Conservation (phyloP, 148 eudicot species). For the Nepenthes gracilis region DNA sequence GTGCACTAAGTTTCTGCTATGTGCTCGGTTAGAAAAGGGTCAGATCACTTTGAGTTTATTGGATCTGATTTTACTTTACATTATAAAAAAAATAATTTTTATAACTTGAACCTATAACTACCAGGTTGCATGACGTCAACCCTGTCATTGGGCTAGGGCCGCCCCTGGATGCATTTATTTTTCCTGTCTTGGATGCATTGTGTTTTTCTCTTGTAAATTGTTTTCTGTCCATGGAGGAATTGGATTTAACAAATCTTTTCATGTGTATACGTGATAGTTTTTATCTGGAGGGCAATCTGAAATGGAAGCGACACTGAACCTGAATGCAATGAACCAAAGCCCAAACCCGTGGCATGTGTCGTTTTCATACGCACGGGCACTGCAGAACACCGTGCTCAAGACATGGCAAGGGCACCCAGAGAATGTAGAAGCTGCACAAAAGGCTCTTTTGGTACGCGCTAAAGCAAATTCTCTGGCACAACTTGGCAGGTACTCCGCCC, state of each 20-base stretch:
- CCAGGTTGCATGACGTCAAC: no score
- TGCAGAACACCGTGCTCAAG: constrained; percentile 16
- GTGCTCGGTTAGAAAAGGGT: no score
- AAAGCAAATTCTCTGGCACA: constrained; percentile 20
- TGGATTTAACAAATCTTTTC: neutral
- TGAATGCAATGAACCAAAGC: neutral
- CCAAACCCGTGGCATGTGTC: constrained; percentile 20
- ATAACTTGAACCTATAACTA: no score
- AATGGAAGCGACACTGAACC: neutral
- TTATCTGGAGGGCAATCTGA: neutral
- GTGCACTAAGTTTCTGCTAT: no score
- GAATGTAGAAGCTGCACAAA: constrained; percentile 16
- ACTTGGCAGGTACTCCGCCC: constrained; percentile 14
- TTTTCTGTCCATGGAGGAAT: neutral
- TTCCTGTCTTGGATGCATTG: neutral
- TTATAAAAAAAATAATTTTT: no score
- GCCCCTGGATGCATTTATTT: no score
- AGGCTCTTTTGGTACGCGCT: constrained; percentile 12
- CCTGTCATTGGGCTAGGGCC: no score
- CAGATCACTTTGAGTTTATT: no score
- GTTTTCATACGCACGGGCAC: constrained; percentile 16
- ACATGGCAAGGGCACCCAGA: constrained; percentile 17
- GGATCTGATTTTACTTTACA: no score
- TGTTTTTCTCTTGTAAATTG: neutral
- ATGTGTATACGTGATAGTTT: neutral